Conservation (phyloP, 306 rosid genomes). For the Lathyrus tuberosus region DNA sequence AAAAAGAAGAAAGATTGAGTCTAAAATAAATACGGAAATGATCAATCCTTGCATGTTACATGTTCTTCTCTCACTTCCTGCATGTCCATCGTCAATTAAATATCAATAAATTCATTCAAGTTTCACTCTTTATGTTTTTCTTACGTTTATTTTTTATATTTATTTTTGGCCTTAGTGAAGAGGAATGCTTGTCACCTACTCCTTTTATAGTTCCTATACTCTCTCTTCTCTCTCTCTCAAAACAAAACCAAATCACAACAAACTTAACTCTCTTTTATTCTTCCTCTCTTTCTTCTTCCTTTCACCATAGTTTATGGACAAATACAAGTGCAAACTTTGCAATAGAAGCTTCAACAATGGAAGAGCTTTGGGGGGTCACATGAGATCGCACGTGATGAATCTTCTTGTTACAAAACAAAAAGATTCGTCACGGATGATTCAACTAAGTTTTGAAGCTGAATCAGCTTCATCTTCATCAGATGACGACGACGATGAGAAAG, state of each 20-base stretch:
- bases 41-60: conserved; percentile 78
- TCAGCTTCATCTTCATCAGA: conserved; percentile 57
- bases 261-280: conserved; percentile 12
- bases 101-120: conserved; percentile 35
- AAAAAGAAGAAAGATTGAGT: conserved; percentile 16
- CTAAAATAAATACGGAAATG: conserved; percentile 68
- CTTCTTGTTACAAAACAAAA: conserved; percentile 52
- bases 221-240: conserved; percentile 44
- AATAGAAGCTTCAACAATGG: conserved; percentile 80
- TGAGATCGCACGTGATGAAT: conserved; percentile 95
- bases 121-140: conserved; percentile 7
- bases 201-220: conserved; percentile 55
- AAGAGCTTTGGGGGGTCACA: conserved; percentile 96
- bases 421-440: conserved; percentile 5
- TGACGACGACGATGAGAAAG: conserved; percentile 45
- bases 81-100: conserved; percentile 49
- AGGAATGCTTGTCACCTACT: conserved; percentile 85
- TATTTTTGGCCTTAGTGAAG: conserved; percentile 51
- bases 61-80: conserved; percentile 52
- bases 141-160: conserved; percentile 24
- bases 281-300: conserved; percentile 6
- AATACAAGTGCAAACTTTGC: conserved; percentile 82
- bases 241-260: conserved; percentile 13
- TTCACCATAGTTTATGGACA: conserved; percentile 58
- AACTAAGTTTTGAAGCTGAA: conserved; percentile 58